Conservation (phyloP, 2,329 filamentous ascomycete genomes). For the Colletotrichum sp. region DNA sequence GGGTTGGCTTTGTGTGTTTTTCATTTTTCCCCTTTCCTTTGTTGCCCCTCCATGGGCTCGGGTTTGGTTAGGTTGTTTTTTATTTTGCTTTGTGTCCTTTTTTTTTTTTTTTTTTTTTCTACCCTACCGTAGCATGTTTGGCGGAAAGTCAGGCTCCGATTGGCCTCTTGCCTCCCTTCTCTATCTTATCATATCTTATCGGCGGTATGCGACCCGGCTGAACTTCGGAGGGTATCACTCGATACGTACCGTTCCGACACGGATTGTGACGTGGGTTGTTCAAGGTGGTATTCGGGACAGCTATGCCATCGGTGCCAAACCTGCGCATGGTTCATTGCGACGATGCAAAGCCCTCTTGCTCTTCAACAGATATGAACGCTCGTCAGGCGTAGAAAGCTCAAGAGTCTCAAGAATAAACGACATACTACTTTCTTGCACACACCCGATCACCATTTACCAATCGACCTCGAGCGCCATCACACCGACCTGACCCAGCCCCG, state of each 20-base stretch:
- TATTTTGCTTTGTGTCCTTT: neutral
- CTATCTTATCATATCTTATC: neutral
- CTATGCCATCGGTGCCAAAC: conserved; percentile 1
- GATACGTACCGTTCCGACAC: neutral
- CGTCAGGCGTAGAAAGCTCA: neutral
- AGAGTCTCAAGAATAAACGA: neutral
- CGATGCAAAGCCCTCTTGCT: neutral
- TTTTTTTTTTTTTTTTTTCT: neutral
- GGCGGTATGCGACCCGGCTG: neutral
- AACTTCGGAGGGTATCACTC: neutral
- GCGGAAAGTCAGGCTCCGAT: neutral
- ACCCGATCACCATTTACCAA: neutral
- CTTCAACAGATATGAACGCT: neutral
- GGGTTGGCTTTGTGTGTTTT: too few relatives aligned
- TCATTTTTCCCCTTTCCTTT: too few relatives aligned
- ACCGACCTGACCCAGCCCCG: neutral
- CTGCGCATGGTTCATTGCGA: neutral
- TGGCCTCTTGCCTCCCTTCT: neutral
- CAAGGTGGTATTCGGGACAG: conserved; percentile 14
- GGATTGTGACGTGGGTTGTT: conserved; percentile 16
- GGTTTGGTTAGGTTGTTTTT: too few relatives aligned
- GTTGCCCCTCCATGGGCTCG: too few relatives aligned
- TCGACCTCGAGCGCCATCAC: neutral
- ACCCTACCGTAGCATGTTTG: neutral
- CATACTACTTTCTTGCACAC: neutral